These are phyloP conservation scores for Hypomyces perniciosus DNA, from an alignment of 2,329 filamentous ascomycete genomes.

Conservation along the genomic window DNA sequence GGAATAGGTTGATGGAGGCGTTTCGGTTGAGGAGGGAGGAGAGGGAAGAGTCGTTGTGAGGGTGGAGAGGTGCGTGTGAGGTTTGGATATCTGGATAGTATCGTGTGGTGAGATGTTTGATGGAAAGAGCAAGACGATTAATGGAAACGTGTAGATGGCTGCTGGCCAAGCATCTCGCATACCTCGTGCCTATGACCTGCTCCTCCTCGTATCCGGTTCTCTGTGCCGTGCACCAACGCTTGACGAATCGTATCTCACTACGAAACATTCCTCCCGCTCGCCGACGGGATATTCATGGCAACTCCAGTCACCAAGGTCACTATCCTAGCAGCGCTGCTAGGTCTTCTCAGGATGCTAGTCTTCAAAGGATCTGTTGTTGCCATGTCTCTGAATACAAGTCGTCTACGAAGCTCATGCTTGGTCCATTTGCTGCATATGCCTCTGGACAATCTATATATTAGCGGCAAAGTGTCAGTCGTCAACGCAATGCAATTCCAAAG, in stretches of 20 bases:
- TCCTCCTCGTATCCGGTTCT: slow-evolving; percentile 11
- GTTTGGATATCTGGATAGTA: not conserved
- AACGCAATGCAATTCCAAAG: slow-evolving; percentile 12
- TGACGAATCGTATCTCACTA: slow-evolving; percentile 14
- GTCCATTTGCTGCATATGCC: slow-evolving; percentile 17
- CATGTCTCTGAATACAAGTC: slow-evolving; percentile 15
- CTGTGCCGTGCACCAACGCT: slow-evolving; percentile 12
- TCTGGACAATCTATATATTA: slow-evolving; percentile 17
- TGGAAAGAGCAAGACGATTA: not conserved
- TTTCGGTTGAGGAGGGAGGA: slow-evolving; percentile 22
- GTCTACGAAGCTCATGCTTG: slow-evolving; percentile 15
- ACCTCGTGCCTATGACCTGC: not conserved
- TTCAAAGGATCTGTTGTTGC: slow-evolving; percentile 18
- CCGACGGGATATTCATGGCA: slow-evolving; percentile 17
- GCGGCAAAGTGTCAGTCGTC: slow-evolving; percentile 16
- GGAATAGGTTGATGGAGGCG: slow-evolving; percentile 24
- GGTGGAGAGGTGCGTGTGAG: not conserved
- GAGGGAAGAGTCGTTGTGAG: not conserved
- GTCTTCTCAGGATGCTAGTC: slow-evolving; percentile 11
- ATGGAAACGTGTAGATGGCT: too few species aligned
- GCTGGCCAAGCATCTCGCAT: too few species aligned
- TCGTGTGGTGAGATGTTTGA: not conserved
- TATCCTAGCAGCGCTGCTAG: slow-evolving; percentile 9
- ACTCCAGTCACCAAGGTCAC: slow-evolving; percentile 12
- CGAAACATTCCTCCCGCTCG: slow-evolving; percentile 14